Evolutionary conservation across 2,329 filamentous ascomycete genomes (phyloP), one percentile per base, ranked within the genome.

Genomic region (Hypoxylon rubiginosum): DNA sequence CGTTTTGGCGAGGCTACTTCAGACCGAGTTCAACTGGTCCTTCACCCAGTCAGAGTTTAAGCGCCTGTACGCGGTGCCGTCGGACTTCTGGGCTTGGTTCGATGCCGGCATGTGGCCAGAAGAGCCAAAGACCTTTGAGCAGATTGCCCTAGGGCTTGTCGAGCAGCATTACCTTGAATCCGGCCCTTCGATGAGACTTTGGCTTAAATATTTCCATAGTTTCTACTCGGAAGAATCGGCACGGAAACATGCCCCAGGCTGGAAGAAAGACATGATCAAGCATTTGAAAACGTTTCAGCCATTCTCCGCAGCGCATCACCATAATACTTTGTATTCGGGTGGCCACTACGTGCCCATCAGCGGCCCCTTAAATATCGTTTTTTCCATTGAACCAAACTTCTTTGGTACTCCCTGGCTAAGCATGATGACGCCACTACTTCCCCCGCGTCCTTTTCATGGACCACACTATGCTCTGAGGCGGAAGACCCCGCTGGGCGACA

Each of bases 341-440:
- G 55, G 58, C 24, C 66, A 66, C 24, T 62, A 58, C n/a, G 28
- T 69, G 2, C 59, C 70, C 81, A 71, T 85, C 82, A 0, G 83
- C 82, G 4, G 78, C 81, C 57, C 86, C 81, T 81, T 76, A 84
- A 54, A 64, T 13, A 43, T 60, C 9, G 53, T 49, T 8, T 58
- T 73, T n/a, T 66, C 49, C 19, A 57, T 72, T 13, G 64, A 67
- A 19, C 59, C 70, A 13, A 66, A 39, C 32, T 69, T 74, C 51
- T 10, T 68, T n/a, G 54, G 45, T 13, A 19, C n/a, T 2, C 26
- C 49, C 17, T 54, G 53, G 55, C 24, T 62, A 8, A 43, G 13
- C 10, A 2, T 56, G 5, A 15, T 49, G 5, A 46, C 32, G 10
- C 36, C 28, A 7, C 43, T 15, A 11, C 28, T 36, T 4, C 30